Base-by-base conservation (phyloP, 306 rosid genomes). In the Quercus agrifolia region DNA sequence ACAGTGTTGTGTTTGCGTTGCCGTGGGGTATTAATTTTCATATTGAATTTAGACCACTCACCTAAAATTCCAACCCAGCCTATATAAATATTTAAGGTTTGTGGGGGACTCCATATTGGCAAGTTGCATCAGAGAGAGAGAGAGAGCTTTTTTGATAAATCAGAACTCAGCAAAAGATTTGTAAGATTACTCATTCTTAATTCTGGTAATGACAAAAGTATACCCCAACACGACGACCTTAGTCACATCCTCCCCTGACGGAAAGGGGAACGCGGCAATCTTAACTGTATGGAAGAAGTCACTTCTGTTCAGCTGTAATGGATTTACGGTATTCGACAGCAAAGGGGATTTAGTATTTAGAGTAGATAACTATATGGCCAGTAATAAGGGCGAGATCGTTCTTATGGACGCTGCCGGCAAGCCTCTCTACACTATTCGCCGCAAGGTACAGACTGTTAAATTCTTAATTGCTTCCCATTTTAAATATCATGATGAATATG, bases 271-370 rank as follows among this genome's bases (percentile, higher is more conserved):
- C 63, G 78, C 77, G 6, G 83, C 67, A 19, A 81, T 81, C 4
- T 77, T 92, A 0, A 93, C 97, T 0, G 94, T 93, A 62, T 93
- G 97, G 97, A 93, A 87, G 73, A 93, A 93, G 87, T 93, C 96
- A 3, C 82, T 93, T 67, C 44, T 93, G 70, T 75, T 86, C 28
- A 91, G 80, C 77, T 93, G 97, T 79, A 83, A 70, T 13, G 97
- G 97, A n/a, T 93, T 93, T 77, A 93, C 96, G 9, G 97, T 93
- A 59, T 93, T 86, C 11, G 88, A 89, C 69, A 11, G 56, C 67
- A 78, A 70, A 11, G 96, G 96, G 3, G 87, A 91, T 77, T 75
- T 93, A 1, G 87, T 88, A 5, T 93, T 82, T 3, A 86, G 96
- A 33, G 96, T 93, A 1, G 97, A 93, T 44, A 91, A 87, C 80